These are phyloP conservation scores for Chrysoporthe cubensis DNA, from an alignment of 2,329 filamentous ascomycete genomes.

Conservation along the genomic window DNA sequence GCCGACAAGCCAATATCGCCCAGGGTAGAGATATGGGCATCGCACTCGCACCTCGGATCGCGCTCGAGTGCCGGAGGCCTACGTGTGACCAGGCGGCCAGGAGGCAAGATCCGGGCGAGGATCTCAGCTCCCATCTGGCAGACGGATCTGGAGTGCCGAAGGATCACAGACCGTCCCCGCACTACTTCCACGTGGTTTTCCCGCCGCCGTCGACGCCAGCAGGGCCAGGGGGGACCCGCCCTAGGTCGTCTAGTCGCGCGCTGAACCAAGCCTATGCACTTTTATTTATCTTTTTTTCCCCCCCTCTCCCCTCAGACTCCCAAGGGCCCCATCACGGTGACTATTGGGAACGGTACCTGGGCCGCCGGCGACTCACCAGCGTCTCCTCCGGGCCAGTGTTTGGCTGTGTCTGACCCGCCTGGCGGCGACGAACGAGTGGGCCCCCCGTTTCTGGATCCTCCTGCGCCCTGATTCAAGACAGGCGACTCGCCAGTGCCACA, in stretches of 20 bases:
- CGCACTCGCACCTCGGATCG: background rate
- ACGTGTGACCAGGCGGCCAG: background rate
- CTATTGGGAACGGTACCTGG: too few relatives aligned
- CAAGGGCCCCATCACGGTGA: too few relatives aligned
- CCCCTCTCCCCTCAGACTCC: too few relatives aligned
- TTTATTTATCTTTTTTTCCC: background rate
- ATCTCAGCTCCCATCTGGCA: background rate
- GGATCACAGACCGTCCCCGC: background rate
- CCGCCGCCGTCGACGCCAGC: constrained; percentile 8
- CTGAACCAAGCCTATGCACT: background rate
- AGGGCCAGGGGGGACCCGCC: background rate
- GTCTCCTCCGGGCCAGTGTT: too few relatives aligned
- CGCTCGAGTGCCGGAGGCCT: background rate
- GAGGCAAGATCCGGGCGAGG: background rate
- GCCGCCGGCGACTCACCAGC: too few relatives aligned
- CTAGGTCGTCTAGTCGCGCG: background rate
- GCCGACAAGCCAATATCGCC: background rate
- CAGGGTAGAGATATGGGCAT: background rate
- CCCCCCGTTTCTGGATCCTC: background rate
- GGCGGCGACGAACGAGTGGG: background rate
- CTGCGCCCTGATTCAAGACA: too few relatives aligned
- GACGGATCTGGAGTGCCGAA: background rate
- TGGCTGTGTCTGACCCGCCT: too few relatives aligned
- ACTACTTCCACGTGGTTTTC: constrained; percentile 9
- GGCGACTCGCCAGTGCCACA: too few relatives aligned